Conservation (phyloP, 345 rosid genomes). For the Draba incana region DNA sequence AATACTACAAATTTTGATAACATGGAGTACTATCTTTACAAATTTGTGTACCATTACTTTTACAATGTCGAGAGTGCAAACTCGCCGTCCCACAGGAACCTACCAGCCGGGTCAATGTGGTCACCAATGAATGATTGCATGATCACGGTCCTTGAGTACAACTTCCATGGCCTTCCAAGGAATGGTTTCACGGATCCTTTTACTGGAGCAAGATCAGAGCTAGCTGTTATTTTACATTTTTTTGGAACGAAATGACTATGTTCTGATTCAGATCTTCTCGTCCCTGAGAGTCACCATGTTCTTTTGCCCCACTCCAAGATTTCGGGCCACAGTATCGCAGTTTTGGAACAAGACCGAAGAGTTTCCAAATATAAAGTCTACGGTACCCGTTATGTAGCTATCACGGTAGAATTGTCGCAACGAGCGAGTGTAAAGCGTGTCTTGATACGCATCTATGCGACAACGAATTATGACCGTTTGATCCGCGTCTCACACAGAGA, state of each 20-base stretch:
- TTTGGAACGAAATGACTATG: conserved; percentile 81
- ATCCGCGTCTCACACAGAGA: conserved; percentile 78
- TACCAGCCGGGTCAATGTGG: conserved; percentile 73
- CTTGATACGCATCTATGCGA: conserved; percentile 72
- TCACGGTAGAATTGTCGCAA: conserved; percentile 79
- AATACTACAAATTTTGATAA: too few species aligned
- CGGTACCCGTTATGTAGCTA: conserved; percentile 64
- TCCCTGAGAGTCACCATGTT: conserved; percentile 83
- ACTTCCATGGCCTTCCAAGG: conserved; percentile 91
- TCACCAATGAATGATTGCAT: conserved; percentile 67
- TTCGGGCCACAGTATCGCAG: conserved; percentile 62
- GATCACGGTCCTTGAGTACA: conserved; percentile 63
- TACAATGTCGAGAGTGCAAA: conserved; percentile 72
- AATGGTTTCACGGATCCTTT: conserved; percentile 55
- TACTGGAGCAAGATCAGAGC: conserved; percentile 55
- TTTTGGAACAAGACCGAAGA: conserved; percentile 75
- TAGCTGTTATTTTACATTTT: conserved; percentile 56
- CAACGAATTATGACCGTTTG: conserved; percentile 78
- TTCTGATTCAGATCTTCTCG: conserved; percentile 68
- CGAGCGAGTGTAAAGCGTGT: conserved; percentile 71
- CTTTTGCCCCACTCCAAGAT: conserved; percentile 57
- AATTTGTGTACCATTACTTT: too few species aligned
- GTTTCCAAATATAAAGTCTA: conserved; percentile 83
- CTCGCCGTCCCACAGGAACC: conserved; percentile 72
- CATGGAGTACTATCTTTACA: too few species aligned